Conservation (phyloP, 2,329 filamentous ascomycete genomes). For the Pseudophaeomoniella oleicola region DNA sequence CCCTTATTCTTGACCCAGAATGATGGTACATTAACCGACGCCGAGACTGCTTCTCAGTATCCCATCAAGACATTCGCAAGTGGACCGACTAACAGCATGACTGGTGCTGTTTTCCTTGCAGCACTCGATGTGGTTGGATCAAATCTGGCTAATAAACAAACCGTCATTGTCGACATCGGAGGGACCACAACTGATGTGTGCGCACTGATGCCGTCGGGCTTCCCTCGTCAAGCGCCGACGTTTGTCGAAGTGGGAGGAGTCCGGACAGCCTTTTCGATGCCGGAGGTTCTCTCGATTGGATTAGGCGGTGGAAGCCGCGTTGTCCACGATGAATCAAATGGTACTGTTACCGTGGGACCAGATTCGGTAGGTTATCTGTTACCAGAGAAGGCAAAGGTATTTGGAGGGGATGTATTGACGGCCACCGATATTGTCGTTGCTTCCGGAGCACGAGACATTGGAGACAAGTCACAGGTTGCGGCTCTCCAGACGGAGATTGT, state of each 20-base stretch:
- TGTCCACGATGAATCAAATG: slow-evolving; percentile 12
- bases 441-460: neutral
- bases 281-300: slow-evolving; percentile 41
- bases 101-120: slow-evolving; percentile 47
- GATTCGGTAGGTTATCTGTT: slow-evolving; percentile 49
- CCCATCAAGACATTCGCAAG: slow-evolving; percentile 50
- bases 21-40: slow-evolving; percentile 45
- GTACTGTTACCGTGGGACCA: slow-evolving; percentile 36
- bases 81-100: slow-evolving; percentile 50
- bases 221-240: slow-evolving; percentile 44
- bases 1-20: slow-evolving; percentile 50
- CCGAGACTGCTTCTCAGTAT: slow-evolving; percentile 36
- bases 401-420: slow-evolving; percentile 42
- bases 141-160: slow-evolving; percentile 15
- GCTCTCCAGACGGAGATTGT: slow-evolving; percentile 7
- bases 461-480: slow-evolving; percentile 1
- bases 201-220: slow-evolving; percentile 41
- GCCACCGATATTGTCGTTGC: slow-evolving; percentile 26
- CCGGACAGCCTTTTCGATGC: slow-evolving; percentile 43
- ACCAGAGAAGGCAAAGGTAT: slow-evolving; percentile 37
- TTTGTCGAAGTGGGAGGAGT: slow-evolving; percentile 46
- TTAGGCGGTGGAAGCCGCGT: slow-evolving; percentile 40
- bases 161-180: slow-evolving; percentile 39
- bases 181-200: slow-evolving; percentile 49
- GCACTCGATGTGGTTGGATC: slow-evolving; percentile 9